Conservation (phyloP, 2,329 filamentous ascomycete genomes). For the Blastomyces silverae region DNA sequence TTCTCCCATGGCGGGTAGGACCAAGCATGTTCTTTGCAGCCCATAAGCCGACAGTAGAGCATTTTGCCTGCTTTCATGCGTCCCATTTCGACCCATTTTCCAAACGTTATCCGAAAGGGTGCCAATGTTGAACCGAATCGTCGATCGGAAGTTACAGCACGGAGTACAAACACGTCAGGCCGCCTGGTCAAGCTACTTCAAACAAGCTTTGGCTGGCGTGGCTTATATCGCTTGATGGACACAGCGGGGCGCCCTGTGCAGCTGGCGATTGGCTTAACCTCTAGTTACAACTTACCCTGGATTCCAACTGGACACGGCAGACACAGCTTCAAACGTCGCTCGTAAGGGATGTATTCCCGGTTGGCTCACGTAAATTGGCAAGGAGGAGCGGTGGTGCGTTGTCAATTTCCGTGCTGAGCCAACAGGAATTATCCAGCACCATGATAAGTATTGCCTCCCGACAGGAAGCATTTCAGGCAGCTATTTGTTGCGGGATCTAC, state of each 20-base stretch:
- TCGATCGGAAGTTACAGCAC: no score
- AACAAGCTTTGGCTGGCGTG: neutral
- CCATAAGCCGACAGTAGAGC: neutral
- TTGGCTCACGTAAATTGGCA: neutral
- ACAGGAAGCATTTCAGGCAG: neutral
- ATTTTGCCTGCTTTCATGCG: neutral
- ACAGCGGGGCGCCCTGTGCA: neutral
- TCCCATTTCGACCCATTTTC: neutral
- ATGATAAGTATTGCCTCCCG: neutral
- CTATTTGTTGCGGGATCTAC: neutral
- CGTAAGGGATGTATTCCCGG: neutral
- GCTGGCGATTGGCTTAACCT: neutral
- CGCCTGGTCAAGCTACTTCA: neutral
- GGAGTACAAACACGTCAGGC: neutral
- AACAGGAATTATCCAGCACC: constrained; percentile 1
- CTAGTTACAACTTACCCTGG: neutral
- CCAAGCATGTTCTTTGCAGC: neutral
- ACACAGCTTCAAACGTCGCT: neutral
- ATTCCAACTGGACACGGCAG: neutral
- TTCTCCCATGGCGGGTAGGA: neutral
- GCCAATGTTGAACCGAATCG: neutral
- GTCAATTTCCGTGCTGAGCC: neutral
- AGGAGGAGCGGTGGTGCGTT: constrained; percentile 2
- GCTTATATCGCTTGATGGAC: constrained; percentile 6
- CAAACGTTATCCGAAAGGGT: no score